Percentiles rank a stretch among this genome's conserved stretches.
phyloP scores from a whole-genome alignment of 2,329 filamentous ascomycete genomes.

The Leptographium lundbergii region DNA sequence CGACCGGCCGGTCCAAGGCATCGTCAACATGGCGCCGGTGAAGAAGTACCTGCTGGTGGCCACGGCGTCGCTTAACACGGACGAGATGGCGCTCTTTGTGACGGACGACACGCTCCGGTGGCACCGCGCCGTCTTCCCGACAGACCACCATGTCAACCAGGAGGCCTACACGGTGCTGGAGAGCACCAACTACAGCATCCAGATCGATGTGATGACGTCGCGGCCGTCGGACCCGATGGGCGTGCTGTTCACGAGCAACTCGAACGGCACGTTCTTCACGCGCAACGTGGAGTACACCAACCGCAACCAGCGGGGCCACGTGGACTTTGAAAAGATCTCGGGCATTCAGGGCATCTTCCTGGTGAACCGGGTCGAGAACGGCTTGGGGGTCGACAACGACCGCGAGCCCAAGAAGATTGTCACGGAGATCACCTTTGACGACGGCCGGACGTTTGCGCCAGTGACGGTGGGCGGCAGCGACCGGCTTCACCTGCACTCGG shows the following conservation, averaged over 20 bases:
- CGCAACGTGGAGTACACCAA: slow-evolving; percentile 89
- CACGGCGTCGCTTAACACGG: slow-evolving; percentile 63
- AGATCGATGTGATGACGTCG: slow-evolving; percentile 78
- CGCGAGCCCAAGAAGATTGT: slow-evolving; percentile 52
- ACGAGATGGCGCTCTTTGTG: slow-evolving; percentile 86
- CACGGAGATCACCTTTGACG: slow-evolving; percentile 86
- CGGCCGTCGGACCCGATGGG: slow-evolving; percentile 61
- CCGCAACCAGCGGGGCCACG: slow-evolving; percentile 58
- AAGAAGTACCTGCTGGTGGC: slow-evolving; percentile 83
- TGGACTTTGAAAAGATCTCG: slow-evolving; percentile 91
- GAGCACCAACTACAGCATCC: slow-evolving; percentile 95
- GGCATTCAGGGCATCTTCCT: slow-evolving; percentile 87
- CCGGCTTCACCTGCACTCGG: slow-evolving; percentile 77
- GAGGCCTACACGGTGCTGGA: slow-evolving; percentile 89
- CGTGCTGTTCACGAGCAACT: slow-evolving; percentile 88
- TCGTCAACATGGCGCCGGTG: slow-evolving; percentile 70
- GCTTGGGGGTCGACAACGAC: slow-evolving; percentile 53
- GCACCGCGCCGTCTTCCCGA: slow-evolving; percentile 84
- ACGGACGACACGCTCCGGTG: slow-evolving; percentile 72
- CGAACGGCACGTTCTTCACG: slow-evolving; percentile 91
- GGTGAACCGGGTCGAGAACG: slow-evolving; percentile 82
- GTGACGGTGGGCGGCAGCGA: slow-evolving; percentile 48
- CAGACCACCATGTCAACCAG: slow-evolving; percentile 66
- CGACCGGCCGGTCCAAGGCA: slow-evolving; percentile 61
- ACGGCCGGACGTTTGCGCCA: slow-evolving; percentile 72